Evolutionary conservation across 2,329 filamentous ascomycete genomes (phyloP).

Genomic region (Xylaria sp.): DNA sequence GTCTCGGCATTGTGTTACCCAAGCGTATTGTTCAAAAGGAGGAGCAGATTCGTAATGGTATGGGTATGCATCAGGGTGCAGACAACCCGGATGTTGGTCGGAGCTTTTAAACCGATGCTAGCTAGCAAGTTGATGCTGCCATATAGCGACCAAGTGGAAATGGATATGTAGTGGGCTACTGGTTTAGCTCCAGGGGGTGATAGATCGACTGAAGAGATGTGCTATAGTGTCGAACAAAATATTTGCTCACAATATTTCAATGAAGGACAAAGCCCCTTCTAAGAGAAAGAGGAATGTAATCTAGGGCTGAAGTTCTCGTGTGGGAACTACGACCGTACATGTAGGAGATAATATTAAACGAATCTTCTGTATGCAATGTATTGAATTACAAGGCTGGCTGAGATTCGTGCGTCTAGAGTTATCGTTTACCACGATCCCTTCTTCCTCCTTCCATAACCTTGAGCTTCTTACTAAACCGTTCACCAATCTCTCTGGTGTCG

Average conservation of each 20-base stretch:
- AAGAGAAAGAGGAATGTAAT: too few relatives aligned
- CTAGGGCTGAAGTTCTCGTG: too few relatives aligned
- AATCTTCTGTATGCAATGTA: background rate
- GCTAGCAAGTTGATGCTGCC: background rate
- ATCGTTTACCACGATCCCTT: slow-evolving; percentile 53
- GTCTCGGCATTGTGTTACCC: slow-evolving; percentile 74
- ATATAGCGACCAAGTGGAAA: background rate
- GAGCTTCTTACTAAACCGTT: slow-evolving; percentile 77
- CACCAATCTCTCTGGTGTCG: slow-evolving; percentile 70
- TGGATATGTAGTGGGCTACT: background rate
- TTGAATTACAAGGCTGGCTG: background rate
- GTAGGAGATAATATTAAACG: background rate
- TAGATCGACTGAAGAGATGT: background rate
- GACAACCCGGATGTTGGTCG: slow-evolving; percentile 48
- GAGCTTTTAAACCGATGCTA: slow-evolving; percentile 47
- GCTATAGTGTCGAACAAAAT: background rate
- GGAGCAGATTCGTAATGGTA: slow-evolving; percentile 66
- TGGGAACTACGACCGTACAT: background rate
- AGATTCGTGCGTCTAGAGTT: slow-evolving; percentile 5
- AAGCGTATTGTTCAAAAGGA: slow-evolving; percentile 74
- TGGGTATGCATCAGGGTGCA: slow-evolving; percentile 54
- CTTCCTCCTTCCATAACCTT: slow-evolving; percentile 60
- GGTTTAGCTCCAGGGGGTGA: background rate
- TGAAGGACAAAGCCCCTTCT: background rate
- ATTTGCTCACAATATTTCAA: background rate